phyloP scores from a whole-genome alignment of 345 rosid species.

The Arabidopsis arenosa region DNA sequence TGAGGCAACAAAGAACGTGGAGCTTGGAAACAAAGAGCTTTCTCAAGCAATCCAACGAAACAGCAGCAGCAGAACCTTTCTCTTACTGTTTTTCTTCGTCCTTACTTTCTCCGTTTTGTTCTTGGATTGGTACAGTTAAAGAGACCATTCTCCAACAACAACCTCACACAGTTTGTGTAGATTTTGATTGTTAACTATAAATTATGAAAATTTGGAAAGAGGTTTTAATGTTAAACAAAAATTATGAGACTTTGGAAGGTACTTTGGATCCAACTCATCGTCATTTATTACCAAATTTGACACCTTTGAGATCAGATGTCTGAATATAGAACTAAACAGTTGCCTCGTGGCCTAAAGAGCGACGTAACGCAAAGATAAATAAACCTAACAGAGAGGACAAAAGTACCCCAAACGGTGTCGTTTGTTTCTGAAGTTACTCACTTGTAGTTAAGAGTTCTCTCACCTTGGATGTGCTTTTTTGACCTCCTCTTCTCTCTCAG shows the following conservation, averaged over 20 bases:
- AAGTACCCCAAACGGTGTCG: conserved; percentile 33
- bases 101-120: conserved; percentile 88
- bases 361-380: not conserved
- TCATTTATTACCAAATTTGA: conserved; percentile 33
- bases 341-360: conserved; percentile 32
- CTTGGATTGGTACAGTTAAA: conserved; percentile 88
- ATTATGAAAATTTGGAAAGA: conserved; percentile 9
- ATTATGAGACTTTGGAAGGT: not conserved
- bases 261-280: conserved; percentile 15
- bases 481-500: conserved; percentile 38
- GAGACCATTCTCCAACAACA: conserved; percentile 22
- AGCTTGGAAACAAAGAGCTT: conserved; percentile 86
- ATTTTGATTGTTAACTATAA: conserved; percentile 13
- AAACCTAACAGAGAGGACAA: conserved; percentile 29
- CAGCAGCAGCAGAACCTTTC: conserved; percentile 92
- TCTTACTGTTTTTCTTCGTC: conserved; percentile 76
- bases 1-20: conserved; percentile 88
- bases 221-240: conserved; percentile 2
- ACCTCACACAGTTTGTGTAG: conserved; percentile 35
- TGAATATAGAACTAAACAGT: conserved; percentile 21
- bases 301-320: conserved; percentile 40
- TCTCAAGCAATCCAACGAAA: conserved; percentile 79
- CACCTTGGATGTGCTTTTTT: conserved; percentile 30
- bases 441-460: conserved; percentile 34
- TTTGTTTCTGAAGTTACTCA: not conserved